These are phyloP conservation scores for Stemphylium vesicarium DNA, from an alignment of 2,329 filamentous ascomycete species.

Conservation along the genomic window DNA sequence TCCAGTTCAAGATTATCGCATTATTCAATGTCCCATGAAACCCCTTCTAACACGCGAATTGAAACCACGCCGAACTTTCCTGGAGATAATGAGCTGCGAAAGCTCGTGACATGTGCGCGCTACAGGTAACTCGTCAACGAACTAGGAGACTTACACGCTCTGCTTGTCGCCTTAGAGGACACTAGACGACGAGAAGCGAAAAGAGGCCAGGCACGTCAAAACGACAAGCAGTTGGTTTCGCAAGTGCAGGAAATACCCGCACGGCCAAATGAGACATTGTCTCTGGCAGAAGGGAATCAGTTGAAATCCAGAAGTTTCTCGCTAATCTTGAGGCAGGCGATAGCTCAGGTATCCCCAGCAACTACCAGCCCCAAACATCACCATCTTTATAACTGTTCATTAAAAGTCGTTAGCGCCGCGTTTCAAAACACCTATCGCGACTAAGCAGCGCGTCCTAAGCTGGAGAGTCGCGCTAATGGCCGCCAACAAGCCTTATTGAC, in stretches of 20 bases:
- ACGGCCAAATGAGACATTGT: neutral
- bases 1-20: too few species aligned
- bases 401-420: neutral
- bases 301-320: neutral
- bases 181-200: neutral
- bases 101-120: neutral
- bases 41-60: too few species aligned
- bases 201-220: neutral
- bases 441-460: neutral
- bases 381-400: too few species aligned
- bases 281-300: neutral
- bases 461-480: slow-evolving; percentile 8
- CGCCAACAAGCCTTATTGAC: slow-evolving; percentile 29
- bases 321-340: neutral
- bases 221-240: neutral
- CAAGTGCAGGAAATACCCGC: neutral
- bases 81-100: too few species aligned
- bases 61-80: too few species aligned
- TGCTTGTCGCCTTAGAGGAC: too few species aligned
- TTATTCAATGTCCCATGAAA: too few species aligned
- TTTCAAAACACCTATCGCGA: neutral
- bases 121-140: neutral
- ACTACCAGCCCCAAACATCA: too few species aligned
- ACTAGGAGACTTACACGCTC: neutral
- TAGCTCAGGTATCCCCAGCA: neutral